Evolutionary conservation across 2,329 filamentous ascomycete genomes (phyloP).

Genomic region (Lasiodiplodia citricola): DNA sequence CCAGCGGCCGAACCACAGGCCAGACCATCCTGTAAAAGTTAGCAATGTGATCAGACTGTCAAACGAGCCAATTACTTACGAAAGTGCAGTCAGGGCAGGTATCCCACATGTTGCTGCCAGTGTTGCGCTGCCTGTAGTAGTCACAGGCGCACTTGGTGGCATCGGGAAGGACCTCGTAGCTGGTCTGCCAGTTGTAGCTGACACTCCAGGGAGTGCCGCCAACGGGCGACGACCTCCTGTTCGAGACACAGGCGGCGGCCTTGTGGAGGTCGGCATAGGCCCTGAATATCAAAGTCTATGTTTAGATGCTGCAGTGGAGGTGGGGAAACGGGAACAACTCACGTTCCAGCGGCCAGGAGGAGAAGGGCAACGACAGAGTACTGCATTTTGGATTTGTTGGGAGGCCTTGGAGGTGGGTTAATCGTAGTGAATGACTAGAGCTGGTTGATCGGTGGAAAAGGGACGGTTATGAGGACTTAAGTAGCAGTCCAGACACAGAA

Average conservation of each 20-base stretch:
- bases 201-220: conserved; percentile 17
- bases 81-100: conserved; percentile 37
- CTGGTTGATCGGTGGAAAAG: background rate
- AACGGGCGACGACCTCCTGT: background rate
- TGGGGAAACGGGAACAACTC: background rate
- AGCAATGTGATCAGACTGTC: too few species aligned
- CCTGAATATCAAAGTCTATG: background rate
- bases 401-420: too few species aligned
- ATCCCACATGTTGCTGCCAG: conserved; percentile 36
- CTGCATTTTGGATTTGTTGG: background rate
- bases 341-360: background rate
- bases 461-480: background rate
- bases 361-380: conserved; percentile 1
- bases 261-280: conserved; percentile 1
- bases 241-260: background rate
- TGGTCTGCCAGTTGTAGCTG: conserved; percentile 15
- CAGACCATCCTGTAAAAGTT: conserved; percentile 31
- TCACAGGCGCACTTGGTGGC: conserved; percentile 16
- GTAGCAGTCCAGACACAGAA: background rate
- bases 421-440: background rate
- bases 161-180: conserved; percentile 7
- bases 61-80: too few species aligned
- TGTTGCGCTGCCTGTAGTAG: conserved; percentile 31
- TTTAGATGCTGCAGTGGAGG: background rate
- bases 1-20: conserved; percentile 33